Percentiles rank a stretch among this genome's conserved stretches.
Conservation (phyloP, 1,284 basidiomycete species). For the Ganoderma sp. region DNA sequence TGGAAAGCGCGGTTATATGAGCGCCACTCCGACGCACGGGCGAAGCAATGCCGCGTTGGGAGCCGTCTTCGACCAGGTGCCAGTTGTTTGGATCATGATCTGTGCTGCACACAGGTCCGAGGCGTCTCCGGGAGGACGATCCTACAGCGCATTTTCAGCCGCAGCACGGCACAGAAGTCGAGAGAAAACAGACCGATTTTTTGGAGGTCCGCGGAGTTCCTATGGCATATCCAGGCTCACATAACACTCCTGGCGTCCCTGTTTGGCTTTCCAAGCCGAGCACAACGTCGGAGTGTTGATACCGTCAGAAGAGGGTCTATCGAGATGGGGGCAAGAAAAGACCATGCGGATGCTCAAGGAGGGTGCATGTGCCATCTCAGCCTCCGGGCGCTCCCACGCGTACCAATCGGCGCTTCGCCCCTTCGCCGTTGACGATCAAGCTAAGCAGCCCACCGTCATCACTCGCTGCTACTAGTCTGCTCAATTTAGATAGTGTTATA, state of each 20-base stretch:
- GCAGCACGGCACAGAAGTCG: too few relatives aligned
- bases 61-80: not conserved
- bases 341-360: not conserved
- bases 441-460: not conserved
- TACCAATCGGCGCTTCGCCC: not conserved
- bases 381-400: not conserved
- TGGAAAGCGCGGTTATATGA: not conserved
- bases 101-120: not conserved
- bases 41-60: not conserved
- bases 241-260: not conserved
- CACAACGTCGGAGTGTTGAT: not conserved
- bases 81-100: not conserved
- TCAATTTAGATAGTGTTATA: not conserved
- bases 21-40: not conserved
- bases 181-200: too few relatives aligned
- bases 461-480: not conserved
- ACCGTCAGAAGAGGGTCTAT: not conserved
- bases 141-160: too few relatives aligned
- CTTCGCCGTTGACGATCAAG: too few relatives aligned
- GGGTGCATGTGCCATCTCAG: not conserved
- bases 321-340: not conserved
- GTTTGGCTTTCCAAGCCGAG: not conserved
- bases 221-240: not conserved
- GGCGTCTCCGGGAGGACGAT: not conserved
- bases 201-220: not conserved